Conservation (phyloP, 768 basidiomycete species). For the Mycena leptocephala region DNA sequence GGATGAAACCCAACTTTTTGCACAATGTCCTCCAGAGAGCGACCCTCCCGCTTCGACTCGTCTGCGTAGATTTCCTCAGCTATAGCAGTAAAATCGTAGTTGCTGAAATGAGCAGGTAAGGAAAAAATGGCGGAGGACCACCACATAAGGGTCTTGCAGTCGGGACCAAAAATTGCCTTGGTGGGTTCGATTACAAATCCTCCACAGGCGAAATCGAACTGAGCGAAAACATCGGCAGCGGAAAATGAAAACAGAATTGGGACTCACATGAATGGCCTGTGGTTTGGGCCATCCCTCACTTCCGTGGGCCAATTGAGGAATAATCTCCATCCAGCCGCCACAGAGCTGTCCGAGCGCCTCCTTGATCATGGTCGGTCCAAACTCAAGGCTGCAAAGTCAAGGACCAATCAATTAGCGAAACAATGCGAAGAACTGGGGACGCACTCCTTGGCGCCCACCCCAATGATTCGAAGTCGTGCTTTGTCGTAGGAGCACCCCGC, state of each 20-base stretch:
- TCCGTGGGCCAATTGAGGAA: background rate
- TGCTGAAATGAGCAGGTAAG: background rate
- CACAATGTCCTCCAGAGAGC: conserved; percentile 15
- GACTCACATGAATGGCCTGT: conserved; percentile 11
- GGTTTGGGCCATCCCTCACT: conserved; percentile 23
- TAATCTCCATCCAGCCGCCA: conserved; percentile 10
- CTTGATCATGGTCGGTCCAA: background rate
- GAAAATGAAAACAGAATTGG: background rate
- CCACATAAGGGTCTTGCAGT: conserved; percentile 27
- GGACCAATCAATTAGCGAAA: too few relatives aligned
- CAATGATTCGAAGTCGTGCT: conserved; percentile 4
- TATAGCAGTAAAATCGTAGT: conserved; percentile 26
- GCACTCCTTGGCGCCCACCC: conserved; percentile 1
- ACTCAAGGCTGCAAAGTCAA: background rate
- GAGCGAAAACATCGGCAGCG: background rate
- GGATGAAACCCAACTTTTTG: background rate
- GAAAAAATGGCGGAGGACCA: background rate
- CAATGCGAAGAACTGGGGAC: background rate
- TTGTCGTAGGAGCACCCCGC: conserved; percentile 4
- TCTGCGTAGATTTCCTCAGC: conserved; percentile 15
- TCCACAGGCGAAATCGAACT: conserved; percentile 25
- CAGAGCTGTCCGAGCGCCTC: background rate
- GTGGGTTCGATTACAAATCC: conserved; percentile 12
- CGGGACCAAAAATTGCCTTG: conserved; percentile 22
- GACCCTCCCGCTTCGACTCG: conserved; percentile 3